Conservation (phyloP, 2,329 filamentous ascomycete genomes). For the Stachybotrys chlorohalonatus region DNA sequence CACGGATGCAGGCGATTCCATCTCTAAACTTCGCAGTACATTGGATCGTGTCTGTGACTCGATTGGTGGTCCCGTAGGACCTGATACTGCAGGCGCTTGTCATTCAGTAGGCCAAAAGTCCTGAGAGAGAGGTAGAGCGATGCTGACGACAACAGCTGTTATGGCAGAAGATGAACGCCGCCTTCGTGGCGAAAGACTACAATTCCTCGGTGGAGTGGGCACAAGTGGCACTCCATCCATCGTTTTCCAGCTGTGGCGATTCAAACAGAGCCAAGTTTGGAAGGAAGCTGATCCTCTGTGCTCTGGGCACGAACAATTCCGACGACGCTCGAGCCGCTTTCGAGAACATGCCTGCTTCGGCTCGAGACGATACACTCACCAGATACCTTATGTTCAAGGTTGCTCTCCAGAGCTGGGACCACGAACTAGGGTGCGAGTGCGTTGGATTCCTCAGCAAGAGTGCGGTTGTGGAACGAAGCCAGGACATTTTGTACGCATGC, state of each 20-base stretch:
- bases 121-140: neutral
- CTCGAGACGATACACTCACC: conserved; percentile 54
- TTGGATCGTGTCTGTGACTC: conserved; percentile 30
- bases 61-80: conserved; percentile 38
- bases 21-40: conserved; percentile 13
- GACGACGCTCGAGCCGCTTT: conserved; percentile 30
- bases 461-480: conserved; percentile 34
- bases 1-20: conserved; percentile 16
- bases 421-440: conserved; percentile 51
- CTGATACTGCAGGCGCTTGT: conserved; percentile 55
- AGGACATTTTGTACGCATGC: conserved; percentile 68
- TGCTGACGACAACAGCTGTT: conserved; percentile 47
- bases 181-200: conserved; percentile 42
- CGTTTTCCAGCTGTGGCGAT: conserved; percentile 58
- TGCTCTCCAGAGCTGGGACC: conserved; percentile 50
- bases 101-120: conserved; percentile 46
- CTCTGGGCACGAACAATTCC: conserved; percentile 36
- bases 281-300: conserved; percentile 67
- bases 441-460: conserved; percentile 50
- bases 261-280: conserved; percentile 57
- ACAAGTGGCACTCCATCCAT: conserved; percentile 51
- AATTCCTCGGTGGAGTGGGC: conserved; percentile 62
- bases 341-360: conserved; percentile 46
- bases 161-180: conserved; percentile 68
- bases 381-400: conserved; percentile 69